Conservation (phyloP, 179 eudicot species). For the Beta macrorhiza region DNA sequence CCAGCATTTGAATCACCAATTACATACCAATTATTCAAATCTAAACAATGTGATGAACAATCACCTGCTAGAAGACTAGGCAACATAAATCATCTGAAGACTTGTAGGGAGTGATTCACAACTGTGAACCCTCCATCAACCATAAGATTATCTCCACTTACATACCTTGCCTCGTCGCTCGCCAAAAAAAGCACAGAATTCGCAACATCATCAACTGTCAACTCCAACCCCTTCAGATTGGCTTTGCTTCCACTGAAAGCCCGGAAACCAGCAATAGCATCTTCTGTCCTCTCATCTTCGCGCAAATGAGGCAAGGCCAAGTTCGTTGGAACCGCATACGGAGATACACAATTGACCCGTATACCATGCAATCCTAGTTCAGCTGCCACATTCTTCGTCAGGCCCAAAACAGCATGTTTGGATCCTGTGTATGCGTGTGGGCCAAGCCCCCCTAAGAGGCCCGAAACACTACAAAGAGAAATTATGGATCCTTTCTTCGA, state of each 20-base stretch:
- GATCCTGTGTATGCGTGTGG: constrained; percentile 87
- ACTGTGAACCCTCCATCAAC: constrained; percentile 74
- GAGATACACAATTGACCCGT: constrained; percentile 86
- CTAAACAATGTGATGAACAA: background rate
- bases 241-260: constrained; percentile 49
- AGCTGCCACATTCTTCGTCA: constrained; percentile 82
- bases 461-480: constrained; percentile 60
- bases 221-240: constrained; percentile 66
- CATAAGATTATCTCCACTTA: constrained; percentile 71
- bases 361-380: constrained; percentile 81
- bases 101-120: constrained; percentile 51
- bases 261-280: constrained; percentile 49
- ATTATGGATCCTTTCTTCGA: constrained; percentile 64
- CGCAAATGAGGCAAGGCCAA: constrained; percentile 63
- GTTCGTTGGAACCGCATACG: constrained; percentile 69
- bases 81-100: constrained; percentile 40
- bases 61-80: background rate
- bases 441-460: constrained; percentile 57
- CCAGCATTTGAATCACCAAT: constrained; percentile 5
- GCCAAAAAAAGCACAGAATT: constrained; percentile 70
- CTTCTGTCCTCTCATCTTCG: constrained; percentile 73
- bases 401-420: constrained; percentile 85
- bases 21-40: background rate
- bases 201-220: constrained; percentile 60
- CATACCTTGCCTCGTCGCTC: constrained; percentile 69